Evolutionary conservation across 257 asterid genomes (phyloP), one percentile per base, ranked within the genome.

Genomic region (Forsythia viridissima): DNA sequence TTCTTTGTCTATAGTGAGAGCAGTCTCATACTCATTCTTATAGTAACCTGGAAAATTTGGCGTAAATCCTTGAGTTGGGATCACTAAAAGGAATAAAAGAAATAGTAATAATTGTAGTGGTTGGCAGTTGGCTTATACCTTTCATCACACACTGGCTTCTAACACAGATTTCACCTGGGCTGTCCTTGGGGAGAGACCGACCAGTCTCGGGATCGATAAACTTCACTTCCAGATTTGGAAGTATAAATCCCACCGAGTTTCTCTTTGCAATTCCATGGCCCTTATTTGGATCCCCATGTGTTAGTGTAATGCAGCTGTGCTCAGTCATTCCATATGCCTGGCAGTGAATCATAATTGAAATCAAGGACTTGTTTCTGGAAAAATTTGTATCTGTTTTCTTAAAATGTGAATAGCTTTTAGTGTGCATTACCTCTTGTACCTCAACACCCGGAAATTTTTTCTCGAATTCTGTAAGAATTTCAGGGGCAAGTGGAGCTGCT

Each of bases 311-410:
- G 88, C 99, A 95, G 86, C 99, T 93, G 71, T 92, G 99, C 81
- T 93, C 98, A 2, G 99, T 95, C 99, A 95, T 92, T 41, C 99
- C 99, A 76, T 93, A 93, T 2, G 98, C 99, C 98, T 92, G 72
- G 20, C 69, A 40, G 61, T 73, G 12, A 71, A 76, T 10, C 51
- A 36, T 48, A 46, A 68, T 16, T 55, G 18, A 80, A 30, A 2
- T 18, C 73, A 80, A 46, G 52, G 6, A 51, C 36, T 8, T 46
- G 3, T 21, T 9, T 21, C 18, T 20, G 37, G 67, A 11, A 30
- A 71, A 61, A n/a, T 41, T 59, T 41, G 11, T 34, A 73, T 34
- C 18, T 30, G 70, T 40, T 30, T 34, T 11, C 46, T n/a, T 55
- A 36, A 36, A 21, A 46, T 52, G 15, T 36, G 18, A 73, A 41